These are phyloP conservation scores for Phascolomyces articulosus DNA, from an alignment of 371 early-diverging fungal genomes.

Conservation along the genomic window DNA sequence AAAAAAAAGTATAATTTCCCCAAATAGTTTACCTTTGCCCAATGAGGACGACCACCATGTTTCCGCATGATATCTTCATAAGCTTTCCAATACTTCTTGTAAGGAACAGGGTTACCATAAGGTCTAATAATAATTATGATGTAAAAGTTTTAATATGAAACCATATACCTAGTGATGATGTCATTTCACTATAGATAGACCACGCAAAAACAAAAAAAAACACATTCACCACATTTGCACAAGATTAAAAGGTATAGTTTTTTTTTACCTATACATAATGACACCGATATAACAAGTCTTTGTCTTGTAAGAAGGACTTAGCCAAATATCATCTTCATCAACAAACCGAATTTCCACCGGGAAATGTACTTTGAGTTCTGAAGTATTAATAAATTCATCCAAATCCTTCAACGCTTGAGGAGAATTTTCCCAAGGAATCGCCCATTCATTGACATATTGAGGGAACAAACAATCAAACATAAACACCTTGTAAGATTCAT, in stretches of 20 bases:
- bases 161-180: too few relatives aligned
- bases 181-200: too few relatives aligned
- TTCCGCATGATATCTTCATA: constrained; percentile 81
- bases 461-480: constrained; percentile 86
- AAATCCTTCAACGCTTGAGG: constrained; percentile 67
- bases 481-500: constrained; percentile 74
- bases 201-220: too few relatives aligned
- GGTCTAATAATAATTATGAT: constrained; percentile 52
- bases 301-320: constrained; percentile 75
- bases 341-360: constrained; percentile 86
- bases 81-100: constrained; percentile 76
- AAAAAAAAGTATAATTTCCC: too few relatives aligned
- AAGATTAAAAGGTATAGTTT: too few relatives aligned
- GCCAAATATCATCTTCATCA: constrained; percentile 73
- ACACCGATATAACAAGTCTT: constrained; percentile 84
- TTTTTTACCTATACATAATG: constrained; percentile 84
- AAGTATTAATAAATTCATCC: constrained; percentile 57
- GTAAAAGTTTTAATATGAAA: too few relatives aligned
- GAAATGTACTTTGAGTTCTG: constrained; percentile 68
- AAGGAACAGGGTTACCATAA: constrained; percentile 70
- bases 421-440: constrained; percentile 71
- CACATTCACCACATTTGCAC: too few relatives aligned
- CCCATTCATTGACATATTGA: constrained; percentile 90
- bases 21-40: constrained; percentile 84
- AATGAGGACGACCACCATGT: constrained; percentile 80